phyloP scores from a whole-genome alignment of 441 rosid genomes.

The Rhodomyrtus psidioides region DNA sequence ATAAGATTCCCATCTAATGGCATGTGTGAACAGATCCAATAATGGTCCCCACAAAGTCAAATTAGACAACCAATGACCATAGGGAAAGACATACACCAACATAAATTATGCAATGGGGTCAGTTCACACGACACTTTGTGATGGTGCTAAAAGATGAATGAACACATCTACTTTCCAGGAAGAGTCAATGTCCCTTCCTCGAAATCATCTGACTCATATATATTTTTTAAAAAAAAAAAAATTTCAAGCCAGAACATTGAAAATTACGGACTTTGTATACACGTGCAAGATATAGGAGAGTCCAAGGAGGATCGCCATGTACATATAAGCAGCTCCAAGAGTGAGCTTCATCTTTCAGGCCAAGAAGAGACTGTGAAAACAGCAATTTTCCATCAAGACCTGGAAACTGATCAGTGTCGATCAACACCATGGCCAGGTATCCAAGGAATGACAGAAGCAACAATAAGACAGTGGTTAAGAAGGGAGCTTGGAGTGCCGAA shows the following conservation, averaged over 20 bases:
- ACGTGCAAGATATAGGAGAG: not conserved
- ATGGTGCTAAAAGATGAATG: not conserved
- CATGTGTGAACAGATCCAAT: not conserved
- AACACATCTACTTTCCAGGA: not conserved
- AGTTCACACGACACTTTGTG: not conserved
- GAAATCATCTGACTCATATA: not conserved
- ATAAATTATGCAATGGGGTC: not conserved
- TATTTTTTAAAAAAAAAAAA: not conserved
- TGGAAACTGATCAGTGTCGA: not conserved
- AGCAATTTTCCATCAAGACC: not conserved
- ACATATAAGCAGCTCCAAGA: not conserved
- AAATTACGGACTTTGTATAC: not conserved
- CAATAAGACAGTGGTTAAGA: not conserved
- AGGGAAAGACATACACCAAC: not conserved
- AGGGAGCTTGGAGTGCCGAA: constrained; percentile 7
- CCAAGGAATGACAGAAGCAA: not conserved
- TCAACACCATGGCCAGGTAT: not conserved
- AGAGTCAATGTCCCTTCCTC: not conserved
- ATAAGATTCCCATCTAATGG: not conserved
- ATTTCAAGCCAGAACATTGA: not conserved
- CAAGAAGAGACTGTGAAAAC: not conserved
- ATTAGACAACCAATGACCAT: not conserved
- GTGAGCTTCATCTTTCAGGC: not conserved
- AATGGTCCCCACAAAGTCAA: not conserved
- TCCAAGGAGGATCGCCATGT: not conserved